Evolutionary conservation across 2,329 filamentous ascomycete genomes (phyloP).

Genomic region (Helotiales sp.): DNA sequence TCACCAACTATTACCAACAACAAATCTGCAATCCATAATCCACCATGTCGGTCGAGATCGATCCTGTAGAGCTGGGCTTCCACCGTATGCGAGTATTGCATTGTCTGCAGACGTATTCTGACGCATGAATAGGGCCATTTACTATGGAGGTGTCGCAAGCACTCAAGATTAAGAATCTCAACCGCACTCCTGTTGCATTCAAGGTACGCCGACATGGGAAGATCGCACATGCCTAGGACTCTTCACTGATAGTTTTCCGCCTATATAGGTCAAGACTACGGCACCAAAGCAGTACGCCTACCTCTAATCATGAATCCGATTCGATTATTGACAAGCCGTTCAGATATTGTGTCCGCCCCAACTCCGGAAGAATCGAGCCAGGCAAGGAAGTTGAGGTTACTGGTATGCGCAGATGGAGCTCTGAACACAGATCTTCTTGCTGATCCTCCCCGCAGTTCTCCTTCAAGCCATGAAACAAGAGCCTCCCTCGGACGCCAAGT

Average conservation of each 20-base stretch:
- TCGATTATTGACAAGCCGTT: conserved; percentile 26
- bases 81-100: conserved; percentile 64
- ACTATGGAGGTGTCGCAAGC: conserved; percentile 65
- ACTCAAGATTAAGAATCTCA: conserved; percentile 65
- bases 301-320: conserved; percentile 23
- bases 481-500: conserved; percentile 81
- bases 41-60: conserved; percentile 92
- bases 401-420: conserved; percentile 54
- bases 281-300: conserved; percentile 90
- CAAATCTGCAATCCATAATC: conserved; percentile 8
- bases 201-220: conserved; percentile 52
- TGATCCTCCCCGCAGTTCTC: conserved; percentile 61
- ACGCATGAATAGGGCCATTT: conserved; percentile 56
- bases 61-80: conserved; percentile 89
- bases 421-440: conserved; percentile 8
- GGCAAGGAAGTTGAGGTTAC: conserved; percentile 89
- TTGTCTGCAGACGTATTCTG: conserved; percentile 15
- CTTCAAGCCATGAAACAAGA: conserved; percentile 98
- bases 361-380: conserved; percentile 93
- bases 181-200: conserved; percentile 63
- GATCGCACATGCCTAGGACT: not conserved
- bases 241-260: conserved; percentile 1
- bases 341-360: conserved; percentile 96
- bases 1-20: not conserved
- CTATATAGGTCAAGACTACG: conserved; percentile 88